A percentile compares a stretch with the other conserved stretches of the same genome.
Conservation (phyloP, 176 grass and related monocot species). For the Elaeis guineensis region DNA sequence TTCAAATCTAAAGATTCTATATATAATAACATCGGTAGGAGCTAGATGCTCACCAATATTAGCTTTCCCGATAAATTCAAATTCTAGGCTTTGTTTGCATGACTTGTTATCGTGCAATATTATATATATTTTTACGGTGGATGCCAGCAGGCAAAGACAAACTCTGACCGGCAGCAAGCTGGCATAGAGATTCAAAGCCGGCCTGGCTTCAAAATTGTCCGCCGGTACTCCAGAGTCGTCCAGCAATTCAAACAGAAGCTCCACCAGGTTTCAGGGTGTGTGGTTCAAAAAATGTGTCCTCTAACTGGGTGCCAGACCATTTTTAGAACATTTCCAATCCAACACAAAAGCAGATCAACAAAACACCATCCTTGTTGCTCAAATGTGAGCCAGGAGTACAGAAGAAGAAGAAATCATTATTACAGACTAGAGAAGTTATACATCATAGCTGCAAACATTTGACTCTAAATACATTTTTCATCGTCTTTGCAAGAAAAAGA, state of each 20-base stretch:
- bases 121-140: slow-evolving; percentile 43
- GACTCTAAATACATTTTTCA: background rate
- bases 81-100: too few species aligned
- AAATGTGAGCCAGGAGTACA: slow-evolving; percentile 36
- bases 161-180: slow-evolving; percentile 82
- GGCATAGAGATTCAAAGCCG: slow-evolving; percentile 88
- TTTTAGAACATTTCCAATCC: slow-evolving; percentile 33
- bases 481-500: background rate
- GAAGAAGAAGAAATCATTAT: slow-evolving; percentile 4
- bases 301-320: slow-evolving; percentile 41
- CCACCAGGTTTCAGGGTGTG: slow-evolving; percentile 47
- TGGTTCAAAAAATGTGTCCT: slow-evolving; percentile 69
- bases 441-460: background rate
- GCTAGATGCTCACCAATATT: too few species aligned
- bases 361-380: slow-evolving; percentile 4
- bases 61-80: too few species aligned
- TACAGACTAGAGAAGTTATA: slow-evolving; percentile 14
- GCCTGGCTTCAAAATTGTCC: slow-evolving; percentile 40
- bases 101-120: too few species aligned
- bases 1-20: too few species aligned
- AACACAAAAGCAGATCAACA: slow-evolving; percentile 9
- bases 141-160: slow-evolving; percentile 85
- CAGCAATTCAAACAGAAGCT: slow-evolving; percentile 39
- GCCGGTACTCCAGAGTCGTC: slow-evolving; percentile 31
- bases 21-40: too few species aligned